Evolutionary conservation across 2,329 filamentous ascomycete genomes (phyloP), one percentile per base, ranked within the genome.

Genomic region (Davidsoniella eucalypti): DNA sequence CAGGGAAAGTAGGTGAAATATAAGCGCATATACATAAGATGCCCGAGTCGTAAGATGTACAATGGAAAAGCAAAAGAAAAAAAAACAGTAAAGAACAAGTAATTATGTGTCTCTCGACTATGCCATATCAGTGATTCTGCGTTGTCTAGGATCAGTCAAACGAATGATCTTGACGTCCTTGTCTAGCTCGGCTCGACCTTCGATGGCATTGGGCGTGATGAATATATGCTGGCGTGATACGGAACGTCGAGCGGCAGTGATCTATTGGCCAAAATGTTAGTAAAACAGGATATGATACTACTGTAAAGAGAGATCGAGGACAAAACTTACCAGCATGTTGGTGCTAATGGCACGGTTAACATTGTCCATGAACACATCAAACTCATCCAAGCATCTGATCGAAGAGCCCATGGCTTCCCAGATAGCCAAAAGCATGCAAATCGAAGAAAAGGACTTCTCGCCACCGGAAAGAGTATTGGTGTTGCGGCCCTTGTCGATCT

Each of bases 351-450:
- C 86, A 54, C 92, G 80, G 64, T 98, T 98, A 53, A 96, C 86
- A 57, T 83, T 87, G 65, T 98, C 92, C 92, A 98, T 98, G 70
- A 95, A 98, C 29, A 98, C 92, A 62, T 98, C 92, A 61, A 96
- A 98, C 65, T 98, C 92, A 65, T 98, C 92, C 49, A 98, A 71
- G 60, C 92, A 98, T 50, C 92, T 79, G 54, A 98, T 82, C 0
- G 88, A 90, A 16, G 87, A 93, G 9, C 92, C 90, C 82, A 98
- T 98, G 26, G 92, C 90, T 61, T 98, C 92, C 92, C 92, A 98
- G 16, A 98, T 82, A 2, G 87, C 79, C 29, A 98, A 72, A 50
- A 98, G 69, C 58, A 98, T 75, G 65, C 92, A 98, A 53, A 96
- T 93, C 3, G 90, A 94, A 3, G 88, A 93, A 63, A 96, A 98